Evolutionary conservation across 352 stramenopile species (phyloP), one percentile per base, ranked within the genome.

Genomic region (Phytopythium ostracodes): DNA sequence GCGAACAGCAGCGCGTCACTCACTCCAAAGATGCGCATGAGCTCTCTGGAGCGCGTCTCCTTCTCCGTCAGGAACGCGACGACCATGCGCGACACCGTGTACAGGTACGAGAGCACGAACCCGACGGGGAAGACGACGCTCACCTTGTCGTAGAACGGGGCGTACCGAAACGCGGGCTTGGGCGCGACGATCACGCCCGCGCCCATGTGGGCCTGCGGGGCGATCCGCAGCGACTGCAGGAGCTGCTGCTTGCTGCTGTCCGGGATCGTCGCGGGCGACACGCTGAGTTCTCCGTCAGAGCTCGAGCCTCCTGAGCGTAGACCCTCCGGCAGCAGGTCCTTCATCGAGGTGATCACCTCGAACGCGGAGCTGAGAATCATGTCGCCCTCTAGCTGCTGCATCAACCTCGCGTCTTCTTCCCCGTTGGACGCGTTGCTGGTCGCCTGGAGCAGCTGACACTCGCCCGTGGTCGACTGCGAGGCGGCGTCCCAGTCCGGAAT

Each of bases 81-180:
- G 44, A 98, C 79, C 8, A 98, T 77, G 29, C 90, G 77, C 22
- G 91, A 97, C 29, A 97, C 79, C n/a, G 87, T 84, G 68, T 97
- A 98, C 17, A 98, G 55, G 53, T 97, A 98, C 22, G 92, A 92
- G 25, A 98, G 60, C 33, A 98, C 79, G 56, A 98, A 98, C 35
- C 94, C 89, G 17, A 98, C 77, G 0, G 88, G 72, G 40, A 97
- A 94, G 11, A 96, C 76, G 36, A 85, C 63, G 3, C 64, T 61
- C 8, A 96, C 76, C 56, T 92, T 87, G 62, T 75, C 72, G 63
- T 92, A 97, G 65, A 97, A 97, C 36, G 69, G 70, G 4, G 79
- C 73, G 49, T 81, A 85, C 14, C 72, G 71, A 56, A 87, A 94
- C 9, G 64, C 62, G 11, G 76, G 64, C 22, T 76, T 84, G 14